Evolutionary conservation across 768 basidiomycete species (phyloP).

Genomic region (Lactarius vividus): DNA sequence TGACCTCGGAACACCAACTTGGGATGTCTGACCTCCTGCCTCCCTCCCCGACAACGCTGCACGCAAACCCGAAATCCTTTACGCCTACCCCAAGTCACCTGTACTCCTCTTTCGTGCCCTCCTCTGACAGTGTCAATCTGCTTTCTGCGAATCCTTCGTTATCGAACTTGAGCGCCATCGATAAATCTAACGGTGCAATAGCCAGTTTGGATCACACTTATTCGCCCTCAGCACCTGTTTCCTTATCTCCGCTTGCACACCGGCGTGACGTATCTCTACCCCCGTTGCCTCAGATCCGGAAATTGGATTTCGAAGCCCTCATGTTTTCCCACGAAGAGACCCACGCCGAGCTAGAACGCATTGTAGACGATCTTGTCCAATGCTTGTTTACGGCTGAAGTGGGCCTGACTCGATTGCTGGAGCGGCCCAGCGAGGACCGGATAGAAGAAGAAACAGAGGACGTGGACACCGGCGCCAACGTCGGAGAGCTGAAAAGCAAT

Average conservation of each 20-base stretch:
- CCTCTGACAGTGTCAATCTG: conserved; percentile 19
- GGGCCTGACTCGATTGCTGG: conserved; percentile 68
- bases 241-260: conserved; percentile 29
- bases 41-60: conserved; percentile 59
- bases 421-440: conserved; percentile 46
- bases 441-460: conserved; percentile 68
- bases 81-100: conserved; percentile 41
- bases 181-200: conserved; percentile 7
- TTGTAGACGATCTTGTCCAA: conserved; percentile 69
- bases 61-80: conserved; percentile 40
- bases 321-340: conserved; percentile 56
- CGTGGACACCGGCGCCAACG: conserved; percentile 1
- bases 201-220: conserved; percentile 15
- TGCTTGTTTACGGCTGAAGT: conserved; percentile 75
- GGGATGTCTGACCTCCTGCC: conserved; percentile 69
- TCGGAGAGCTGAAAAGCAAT: background rate
- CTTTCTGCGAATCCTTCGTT: conserved; percentile 6
- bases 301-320: conserved; percentile 65
- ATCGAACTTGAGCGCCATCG: background rate
- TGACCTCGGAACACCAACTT: conserved; percentile 67
- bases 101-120: conserved; percentile 34
- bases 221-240: conserved; percentile 25
- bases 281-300: conserved; percentile 45
- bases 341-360: conserved; percentile 66
- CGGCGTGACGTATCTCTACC: conserved; percentile 28